Base-by-base conservation (phyloP, 108 stramenopile genomes). In the Discostella pseudostelligera region DNA sequence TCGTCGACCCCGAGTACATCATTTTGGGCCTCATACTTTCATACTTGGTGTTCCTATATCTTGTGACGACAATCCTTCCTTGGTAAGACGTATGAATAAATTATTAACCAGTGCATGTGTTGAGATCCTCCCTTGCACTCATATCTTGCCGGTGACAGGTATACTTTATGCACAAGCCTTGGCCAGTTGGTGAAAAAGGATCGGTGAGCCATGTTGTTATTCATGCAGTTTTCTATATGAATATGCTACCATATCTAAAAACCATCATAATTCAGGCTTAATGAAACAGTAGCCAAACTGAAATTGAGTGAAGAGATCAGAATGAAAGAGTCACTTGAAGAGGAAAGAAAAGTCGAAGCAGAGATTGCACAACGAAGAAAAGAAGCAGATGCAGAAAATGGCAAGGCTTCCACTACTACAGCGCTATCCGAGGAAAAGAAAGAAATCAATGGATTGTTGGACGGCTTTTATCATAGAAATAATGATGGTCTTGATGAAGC, bases 151-250 rank as follows among this genome's bases (percentile, higher is more conserved):
- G 5, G 39, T 57, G 17, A 26, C 32, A 76, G 75, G 77, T 95
- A 78, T 68, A 95, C 94, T 12, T 59, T 92, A 8, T 95, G 94
- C 61, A 90, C 90, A 9, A 86, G 79, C 49, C 62, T 95, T 47
- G 94, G 91, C 9, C 86, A 95, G 64, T 63, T 95, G 39, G 84
- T 89, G 7, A 82, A 91, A 37, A 60, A 69, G 40, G 59, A 84
- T 39, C 44, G 71, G 71, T 72, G 28, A 26, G 62, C 14, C n/a
- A 3, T 47, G n/a, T n/a, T n/a, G n/a, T n/a, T n/a, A n/a, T n/a
- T n/a, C n/a, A n/a, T n/a, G n/a, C n/a, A n/a, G n/a, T n/a, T n/a
- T n/a, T n/a, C n/a, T n/a, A n/a, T n/a, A n/a, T n/a, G n/a, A n/a
- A n/a, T n/a, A n/a, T n/a, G n/a, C n/a, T n/a, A n/a, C n/a, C n/a